These are phyloP conservation scores for Tylopilus sp. DNA, from an alignment of 768 basidiomycete species.

Conservation along the genomic window DNA sequence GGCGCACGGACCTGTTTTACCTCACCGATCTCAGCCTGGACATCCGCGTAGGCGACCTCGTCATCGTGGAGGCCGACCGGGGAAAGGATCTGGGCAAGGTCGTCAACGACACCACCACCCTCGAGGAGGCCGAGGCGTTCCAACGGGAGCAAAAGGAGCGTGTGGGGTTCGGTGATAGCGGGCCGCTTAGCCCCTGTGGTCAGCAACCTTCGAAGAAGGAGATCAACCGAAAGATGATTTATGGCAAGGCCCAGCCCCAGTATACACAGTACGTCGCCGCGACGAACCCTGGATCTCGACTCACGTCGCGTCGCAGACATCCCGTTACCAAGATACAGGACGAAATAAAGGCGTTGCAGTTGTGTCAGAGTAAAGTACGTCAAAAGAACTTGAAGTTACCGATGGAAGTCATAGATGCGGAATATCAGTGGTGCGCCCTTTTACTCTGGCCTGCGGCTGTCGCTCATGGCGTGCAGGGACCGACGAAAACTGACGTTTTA, in stretches of 20 bases:
- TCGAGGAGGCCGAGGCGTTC: conserved; percentile 87
- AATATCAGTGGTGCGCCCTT: conserved; percentile 83
- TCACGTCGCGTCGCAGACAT: conserved; percentile 42
- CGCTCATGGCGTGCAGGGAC: conserved; percentile 57
- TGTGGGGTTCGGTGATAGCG: conserved; percentile 38
- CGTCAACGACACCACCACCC: conserved; percentile 85
- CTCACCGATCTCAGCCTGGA: conserved; percentile 62
- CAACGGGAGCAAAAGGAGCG: conserved; percentile 76
- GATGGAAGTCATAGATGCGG: conserved; percentile 98
- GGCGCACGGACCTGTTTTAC: conserved; percentile 93
- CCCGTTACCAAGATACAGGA: conserved; percentile 83
- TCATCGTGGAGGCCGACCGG: conserved; percentile 95
- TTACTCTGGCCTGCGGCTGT: no score
- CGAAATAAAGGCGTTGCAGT: conserved; percentile 85
- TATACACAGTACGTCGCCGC: conserved; percentile 66
- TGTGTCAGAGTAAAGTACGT: conserved; percentile 88
- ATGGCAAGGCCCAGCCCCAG: conserved; percentile 77
- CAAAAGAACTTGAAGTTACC: conserved; percentile 93
- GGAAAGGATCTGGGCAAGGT: conserved; percentile 92
- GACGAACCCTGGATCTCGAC: background rate
- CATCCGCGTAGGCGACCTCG: conserved; percentile 83
- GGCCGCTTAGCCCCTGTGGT: conserved; percentile 50
- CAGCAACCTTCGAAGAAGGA: conserved; percentile 68
- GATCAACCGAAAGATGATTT: conserved; percentile 96
- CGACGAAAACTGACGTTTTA: conserved; percentile 98